Conservation (phyloP, 768 basidiomycete genomes). For the Mycena filopes region DNA sequence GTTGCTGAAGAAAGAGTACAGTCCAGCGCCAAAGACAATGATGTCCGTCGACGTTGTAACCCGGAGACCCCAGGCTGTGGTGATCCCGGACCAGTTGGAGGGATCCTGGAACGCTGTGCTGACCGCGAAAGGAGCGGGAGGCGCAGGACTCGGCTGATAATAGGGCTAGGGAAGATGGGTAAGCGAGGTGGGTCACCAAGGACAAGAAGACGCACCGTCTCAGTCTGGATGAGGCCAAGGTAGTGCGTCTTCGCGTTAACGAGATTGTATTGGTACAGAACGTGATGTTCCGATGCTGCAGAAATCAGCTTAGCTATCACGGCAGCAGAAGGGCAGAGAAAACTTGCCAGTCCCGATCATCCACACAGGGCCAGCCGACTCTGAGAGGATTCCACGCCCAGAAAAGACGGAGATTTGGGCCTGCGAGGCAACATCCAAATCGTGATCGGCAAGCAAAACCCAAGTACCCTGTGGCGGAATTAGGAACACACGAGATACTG, state of each 20-base stretch:
- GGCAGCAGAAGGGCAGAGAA: slow-evolving; percentile 8
- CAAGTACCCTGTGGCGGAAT: slow-evolving; percentile 21
- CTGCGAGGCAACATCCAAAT: slow-evolving; percentile 64
- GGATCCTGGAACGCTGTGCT: slow-evolving; percentile 66
- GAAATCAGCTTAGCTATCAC: slow-evolving; percentile 2
- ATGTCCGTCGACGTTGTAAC: slow-evolving; percentile 65
- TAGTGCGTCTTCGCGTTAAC: slow-evolving; percentile 73
- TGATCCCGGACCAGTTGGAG: slow-evolving; percentile 48
- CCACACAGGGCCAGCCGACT: slow-evolving; percentile 84
- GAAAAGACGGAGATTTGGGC: slow-evolving; percentile 66
- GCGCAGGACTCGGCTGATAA: slow-evolving; percentile 69
- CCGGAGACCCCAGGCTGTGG: slow-evolving; percentile 66
- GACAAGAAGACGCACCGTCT: slow-evolving; percentile 60
- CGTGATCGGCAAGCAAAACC: slow-evolving; percentile 71
- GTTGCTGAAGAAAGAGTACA: slow-evolving; percentile 84
- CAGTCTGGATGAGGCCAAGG: slow-evolving; percentile 79
- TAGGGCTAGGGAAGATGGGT: slow-evolving; percentile 66
- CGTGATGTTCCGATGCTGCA: slow-evolving; percentile 63
- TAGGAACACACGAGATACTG: no score
- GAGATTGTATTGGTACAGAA: slow-evolving; percentile 77
- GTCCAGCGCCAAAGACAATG: slow-evolving; percentile 73
- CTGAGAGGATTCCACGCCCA: slow-evolving; percentile 78
- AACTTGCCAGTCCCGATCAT: slow-evolving; percentile 69
- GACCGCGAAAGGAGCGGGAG: slow-evolving; percentile 66
- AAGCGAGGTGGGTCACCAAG: no score